Base-by-base conservation (phyloP, 345 rosid genomes). In the Draba incana region DNA sequence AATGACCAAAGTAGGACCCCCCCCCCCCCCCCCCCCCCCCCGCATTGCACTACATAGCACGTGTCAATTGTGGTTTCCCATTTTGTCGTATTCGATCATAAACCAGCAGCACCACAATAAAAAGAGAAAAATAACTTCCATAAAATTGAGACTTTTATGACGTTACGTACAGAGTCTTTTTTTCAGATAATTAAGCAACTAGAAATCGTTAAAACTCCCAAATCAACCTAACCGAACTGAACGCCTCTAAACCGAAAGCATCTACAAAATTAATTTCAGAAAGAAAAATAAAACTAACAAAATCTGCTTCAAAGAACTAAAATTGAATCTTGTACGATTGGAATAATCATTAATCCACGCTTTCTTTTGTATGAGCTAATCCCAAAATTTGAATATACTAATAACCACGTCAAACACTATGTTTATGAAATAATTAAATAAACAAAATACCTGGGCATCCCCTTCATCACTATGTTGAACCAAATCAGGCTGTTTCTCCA, bases 401-500 rank as follows among this genome's bases (percentile, higher is more conserved):
- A 14, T 30, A 45, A 35, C 10, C 53, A 66, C 47, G 53, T 28
- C 41, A 62, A 46, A 2, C 9, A 6, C 31, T 8, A 31, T 4
- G 8, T 35, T 5, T 14, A 31, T 3, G 14, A 4, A 30, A 4
- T 14, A 6, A 31, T 3, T 14, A 4, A 30, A 4, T 14, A 6
- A 45, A 9, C 3, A 30, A 60, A 14, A 12, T 14, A 77, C 83
- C 57, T 50, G 69, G n/a, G 49, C 58, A 23, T 64, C 85, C 10
- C 77, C 79, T 10, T 66, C 74, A 20, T 72, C 81, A 52, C 62
- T 60, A 4, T 63, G 79, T 31, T 68, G 71, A 16, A 43, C 58
- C 2, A 75, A 50, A 7, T 78, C 83, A 8, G 66, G 77, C 9
- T 75, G 85, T 41, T 55, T 58, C 45, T 78, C 82, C 10, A 79